A percentile compares a stretch with the other conserved stretches of the same genome.
These are phyloP conservation scores for Sideroxylon spinosum DNA, from an alignment of 179 eudicot genomes.

Conservation along the genomic window DNA sequence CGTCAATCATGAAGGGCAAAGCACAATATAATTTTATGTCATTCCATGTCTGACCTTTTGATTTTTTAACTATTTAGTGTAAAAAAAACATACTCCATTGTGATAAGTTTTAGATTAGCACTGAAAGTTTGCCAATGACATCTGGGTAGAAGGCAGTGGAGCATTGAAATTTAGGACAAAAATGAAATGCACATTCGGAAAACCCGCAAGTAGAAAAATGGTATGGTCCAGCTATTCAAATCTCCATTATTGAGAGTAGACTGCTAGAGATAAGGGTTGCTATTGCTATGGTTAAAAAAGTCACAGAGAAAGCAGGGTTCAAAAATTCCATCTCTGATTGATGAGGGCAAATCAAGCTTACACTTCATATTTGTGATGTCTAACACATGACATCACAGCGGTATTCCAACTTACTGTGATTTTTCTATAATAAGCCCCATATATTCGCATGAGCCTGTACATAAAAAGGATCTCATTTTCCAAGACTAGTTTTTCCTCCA, in stretches of 20 bases:
- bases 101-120: neutral
- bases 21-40: neutral
- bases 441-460: too few species aligned
- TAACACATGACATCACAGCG: too few species aligned
- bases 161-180: neutral
- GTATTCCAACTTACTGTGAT: too few species aligned
- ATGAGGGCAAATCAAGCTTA: neutral
- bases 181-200: neutral
- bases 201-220: neutral
- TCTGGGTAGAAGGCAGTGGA: neutral
- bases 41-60: neutral
- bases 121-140: neutral
- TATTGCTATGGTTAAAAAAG: neutral
- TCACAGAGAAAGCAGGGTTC: neutral
- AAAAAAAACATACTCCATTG: neutral
- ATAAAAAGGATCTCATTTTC: neutral
- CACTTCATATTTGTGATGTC: neutral
- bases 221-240: neutral
- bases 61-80: neutral
- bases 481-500: neutral
- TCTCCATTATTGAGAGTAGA: neutral
- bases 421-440: too few species aligned
- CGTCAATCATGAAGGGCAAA: neutral
- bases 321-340: neutral
- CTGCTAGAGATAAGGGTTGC: neutral